Evolutionary conservation across 345 rosid genomes (phyloP).

Genomic region (Aethionema arabicum): DNA sequence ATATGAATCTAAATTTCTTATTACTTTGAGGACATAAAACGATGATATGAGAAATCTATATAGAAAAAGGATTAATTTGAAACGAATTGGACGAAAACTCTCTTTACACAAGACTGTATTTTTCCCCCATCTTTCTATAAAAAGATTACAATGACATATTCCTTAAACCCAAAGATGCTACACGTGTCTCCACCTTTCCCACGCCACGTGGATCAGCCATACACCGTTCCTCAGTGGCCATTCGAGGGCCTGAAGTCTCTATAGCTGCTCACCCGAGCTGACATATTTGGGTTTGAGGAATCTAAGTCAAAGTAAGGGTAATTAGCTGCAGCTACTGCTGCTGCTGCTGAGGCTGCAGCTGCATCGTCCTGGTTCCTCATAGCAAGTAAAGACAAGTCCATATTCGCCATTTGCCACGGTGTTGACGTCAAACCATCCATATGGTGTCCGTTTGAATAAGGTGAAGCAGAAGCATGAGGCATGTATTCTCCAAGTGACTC

Average conservation of each 20-base stretch:
- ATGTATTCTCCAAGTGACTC: slow-evolving; percentile 50
- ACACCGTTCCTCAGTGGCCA: slow-evolving; percentile 48
- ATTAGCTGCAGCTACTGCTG: slow-evolving; percentile 2
- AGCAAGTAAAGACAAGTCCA: slow-evolving; percentile 57
- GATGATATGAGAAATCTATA: neutral
- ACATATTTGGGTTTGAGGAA: slow-evolving; percentile 48
- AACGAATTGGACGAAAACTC: slow-evolving; percentile 13
- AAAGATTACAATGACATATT: slow-evolving; percentile 21
- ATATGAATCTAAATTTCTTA: neutral
- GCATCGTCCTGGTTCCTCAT: slow-evolving; percentile 55
- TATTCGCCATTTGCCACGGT: slow-evolving; percentile 62
- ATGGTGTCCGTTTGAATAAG: slow-evolving; percentile 13
- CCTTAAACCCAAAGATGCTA: neutral
- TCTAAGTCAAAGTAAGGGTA: slow-evolving; percentile 37
- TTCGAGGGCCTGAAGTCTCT: slow-evolving; percentile 70
- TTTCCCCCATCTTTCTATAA: slow-evolving; percentile 1
- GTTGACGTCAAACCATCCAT: slow-evolving; percentile 21
- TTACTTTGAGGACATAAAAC: neutral
- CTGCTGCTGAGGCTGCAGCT: slow-evolving; percentile 36
- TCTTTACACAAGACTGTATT: slow-evolving; percentile 22
- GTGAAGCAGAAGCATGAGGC: slow-evolving; percentile 49
- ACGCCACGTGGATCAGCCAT: too few species aligned
- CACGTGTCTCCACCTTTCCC: too few species aligned
- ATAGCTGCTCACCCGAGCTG: slow-evolving; percentile 61
- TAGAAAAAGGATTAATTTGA: slow-evolving; percentile 20